Base-by-base conservation (phyloP, 176 grass and related monocot species). In the Lolium rigidum region DNA sequence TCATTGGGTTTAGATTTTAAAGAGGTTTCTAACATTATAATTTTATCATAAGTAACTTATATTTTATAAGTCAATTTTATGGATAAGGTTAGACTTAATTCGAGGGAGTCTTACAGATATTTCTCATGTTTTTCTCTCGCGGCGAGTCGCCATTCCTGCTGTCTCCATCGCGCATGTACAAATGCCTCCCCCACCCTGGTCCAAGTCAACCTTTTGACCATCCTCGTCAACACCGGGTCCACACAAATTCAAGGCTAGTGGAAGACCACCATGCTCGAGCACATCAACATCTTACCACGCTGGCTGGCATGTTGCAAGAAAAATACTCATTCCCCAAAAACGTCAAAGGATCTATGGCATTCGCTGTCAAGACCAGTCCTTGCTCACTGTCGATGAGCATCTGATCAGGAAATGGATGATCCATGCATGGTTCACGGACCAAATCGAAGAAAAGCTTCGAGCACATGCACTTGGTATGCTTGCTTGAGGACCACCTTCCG, bases 141-240 rank as follows among this genome's bases (percentile, higher is more conserved):
- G 41, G 41, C 22, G 39, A 20, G 24, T 18, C 78, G 44, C 41
- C 79, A 13, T 14, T 80, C 15, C 24, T 50, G 8, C 9, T 11
- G 43, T 49, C 59, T 64, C 21, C 59, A 31, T 49, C 24, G 16
- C 79, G 2, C 11, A 18, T 22, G 35, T 7, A 6, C 16, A 2
- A 69, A 37, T 22, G 15, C 41, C 57, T 59, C 38, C 31, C 24
- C 41, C 39, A 22, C 8, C 20, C 26, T n/a, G 0, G 75, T 64
- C 81, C 44, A 64, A 74, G 87, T 79, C 87, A 88, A 63, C n/a
- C 15, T 35, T 26, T 21, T 80, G 87, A 88, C 44, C 15, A 1
- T 2, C n/a, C n/a, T 7, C 39, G 13, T 78, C 51, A 38, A 44
- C 20, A 18, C 4, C 7, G 68, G 15, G 37, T 20, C 70, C 82